Evolutionary conservation across 2,329 filamentous ascomycete species (phyloP), one percentile per base, ranked within the genome.

Genomic region (Cladosporium oxysporum): DNA sequence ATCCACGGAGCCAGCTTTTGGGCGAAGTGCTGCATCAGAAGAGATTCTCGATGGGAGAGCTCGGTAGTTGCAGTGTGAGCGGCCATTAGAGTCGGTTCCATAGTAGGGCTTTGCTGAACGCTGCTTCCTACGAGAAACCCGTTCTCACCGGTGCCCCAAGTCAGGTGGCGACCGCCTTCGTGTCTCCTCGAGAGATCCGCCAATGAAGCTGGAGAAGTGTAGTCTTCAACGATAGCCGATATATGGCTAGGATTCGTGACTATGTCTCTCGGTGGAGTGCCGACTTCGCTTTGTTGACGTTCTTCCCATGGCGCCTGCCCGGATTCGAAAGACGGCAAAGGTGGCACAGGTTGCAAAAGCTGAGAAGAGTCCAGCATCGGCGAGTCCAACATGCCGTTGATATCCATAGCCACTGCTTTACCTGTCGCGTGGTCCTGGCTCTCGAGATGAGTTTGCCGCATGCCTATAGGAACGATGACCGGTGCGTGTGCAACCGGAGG

Each of bases 1-100:
- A 77, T 73, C 75, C 76, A 77, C 7, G 74, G 69, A 3, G 74
- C 76, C 63, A 78, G 73, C 16, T 76, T 74, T 50, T 76, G 73
- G 18, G 76, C 71, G 62, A 74, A 78, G 33, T 76, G 75, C 41
- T 69, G 69, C 1, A 71, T 59, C 3, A 70, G 60, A 28, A 67
- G 63, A 11, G 68, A 66, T 62, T 73, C 68, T 41, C 71, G 53
- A 21, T 67, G 68, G 2, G 66, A 71, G 3, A 69, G 35, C 41
- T 62, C 66, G 10, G 55, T 63, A 21, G 58, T 59, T 21, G 67
- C 29, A 64, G 64, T 21, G 59, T 65, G 6, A 37, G 44, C 29
- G 67, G 58, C 18, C 62, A 66, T n/a, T 31, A 31, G 26, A 66
- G 60, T 12, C 50, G 11, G 1, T n/a, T 33, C 47, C 5, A 12